Evolutionary conservation across 129 eudicot species (phyloP), one percentile per base, ranked within the genome.

Genomic region (Chrysanthemum seticuspe): DNA sequence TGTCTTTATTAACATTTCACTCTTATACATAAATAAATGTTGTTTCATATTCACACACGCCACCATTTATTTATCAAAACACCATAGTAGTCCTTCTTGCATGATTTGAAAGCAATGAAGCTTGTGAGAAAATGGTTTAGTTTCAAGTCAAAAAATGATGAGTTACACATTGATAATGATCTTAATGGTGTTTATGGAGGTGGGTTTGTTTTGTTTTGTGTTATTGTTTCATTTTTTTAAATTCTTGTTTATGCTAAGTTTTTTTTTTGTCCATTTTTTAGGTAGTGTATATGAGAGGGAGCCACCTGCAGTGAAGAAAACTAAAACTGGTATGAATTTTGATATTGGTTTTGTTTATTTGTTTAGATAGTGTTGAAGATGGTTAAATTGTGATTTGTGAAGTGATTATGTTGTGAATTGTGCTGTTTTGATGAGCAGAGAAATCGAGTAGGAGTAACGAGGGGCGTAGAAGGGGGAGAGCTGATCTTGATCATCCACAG

Each of bases 111-210:
- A 57, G 86, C 83, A 83, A 94, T 94, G 98, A 84, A 90, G 70
- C 77, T 93, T 74, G 91, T 93, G 36, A 82, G 97, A 47, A 93
- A 89, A 56, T 93, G 97, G 97, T 87, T 93, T 79, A 93, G 87
- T 79, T 78, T 85, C 83, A 93, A 86, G 90, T 68, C 90, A 74
- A 93, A 87, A 75, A 69, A 72, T 2, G 95, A 87, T 70, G 88
- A 92, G 48, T 73, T 74, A 74, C 73, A 78, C 12, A 74, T 85
- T 62, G 91, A 89, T 89, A 31, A 59, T 59, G 47, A 40, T 40
- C 47, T 40, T 40, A 90, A 79, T 78, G 83, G 47, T 79, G 88
- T 84, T 55, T 76, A 65, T 82, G 87, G 82, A 82, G 97, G 97
- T 91, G 13, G 36, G 10, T 48, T 19, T 72, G 21, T 23, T 58